These are phyloP conservation scores for Colletotrichum orbiculare DNA, from an alignment of 2,329 filamentous ascomycete species.

Conservation along the genomic window DNA sequence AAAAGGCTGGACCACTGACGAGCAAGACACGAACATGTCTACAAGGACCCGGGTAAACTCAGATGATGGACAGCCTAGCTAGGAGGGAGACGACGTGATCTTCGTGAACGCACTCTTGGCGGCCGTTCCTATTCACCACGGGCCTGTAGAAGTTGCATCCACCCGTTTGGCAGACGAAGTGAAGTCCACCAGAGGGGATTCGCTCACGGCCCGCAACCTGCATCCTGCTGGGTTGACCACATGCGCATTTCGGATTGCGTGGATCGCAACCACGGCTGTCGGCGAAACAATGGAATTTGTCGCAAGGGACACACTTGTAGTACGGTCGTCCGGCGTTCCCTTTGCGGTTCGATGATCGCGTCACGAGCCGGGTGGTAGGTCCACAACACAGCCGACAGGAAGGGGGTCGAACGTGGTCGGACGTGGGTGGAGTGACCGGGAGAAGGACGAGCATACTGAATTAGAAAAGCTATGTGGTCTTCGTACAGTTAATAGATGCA, in stretches of 20 bases:
- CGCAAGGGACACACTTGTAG: background rate
- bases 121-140: background rate
- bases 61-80: background rate
- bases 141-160: conserved; percentile 2
- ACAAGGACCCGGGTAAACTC: too few species aligned
- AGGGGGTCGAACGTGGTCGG: background rate
- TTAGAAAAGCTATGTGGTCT: too few species aligned
- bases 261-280: background rate
- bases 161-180: conserved; percentile 6
- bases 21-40: too few species aligned
- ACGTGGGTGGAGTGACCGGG: too few species aligned
- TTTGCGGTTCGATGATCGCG: background rate
- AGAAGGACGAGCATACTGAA: too few species aligned
- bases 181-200: background rate
- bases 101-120: background rate
- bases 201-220: conserved; percentile 4
- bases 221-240: background rate
- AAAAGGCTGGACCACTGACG: too few species aligned
- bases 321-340: conserved; percentile 12
- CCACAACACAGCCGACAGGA: background rate
- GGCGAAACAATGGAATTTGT: background rate
- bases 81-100: background rate
- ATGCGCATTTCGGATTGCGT: background rate
- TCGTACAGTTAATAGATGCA: too few species aligned
- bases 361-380: background rate